Evolutionary conservation across 2,329 filamentous ascomycete species (phyloP).

Genomic region (Cladophialophora immunda): DNA sequence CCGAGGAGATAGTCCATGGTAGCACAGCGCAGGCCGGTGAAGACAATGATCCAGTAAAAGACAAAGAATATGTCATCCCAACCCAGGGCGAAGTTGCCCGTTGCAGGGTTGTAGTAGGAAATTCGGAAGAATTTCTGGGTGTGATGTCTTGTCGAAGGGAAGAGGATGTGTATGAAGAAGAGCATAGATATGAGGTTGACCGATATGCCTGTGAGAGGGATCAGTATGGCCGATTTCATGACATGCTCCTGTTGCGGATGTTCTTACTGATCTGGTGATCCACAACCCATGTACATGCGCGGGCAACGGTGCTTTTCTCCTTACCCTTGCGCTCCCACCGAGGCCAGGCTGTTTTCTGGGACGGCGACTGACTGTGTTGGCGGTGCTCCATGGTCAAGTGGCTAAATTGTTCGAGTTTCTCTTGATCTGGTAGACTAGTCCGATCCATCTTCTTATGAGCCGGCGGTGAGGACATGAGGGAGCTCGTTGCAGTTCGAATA

Average conservation of each 20-base stretch:
- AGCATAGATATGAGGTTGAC: slow-evolving; percentile 86
- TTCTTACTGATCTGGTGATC: slow-evolving; percentile 42
- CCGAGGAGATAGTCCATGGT: slow-evolving; percentile 87
- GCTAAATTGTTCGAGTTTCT: slow-evolving; percentile 31
- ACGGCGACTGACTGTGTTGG: slow-evolving; percentile 38
- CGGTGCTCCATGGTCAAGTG: slow-evolving; percentile 21
- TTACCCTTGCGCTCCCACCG: slow-evolving; percentile 39
- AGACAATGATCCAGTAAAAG: slow-evolving; percentile 78
- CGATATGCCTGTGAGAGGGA: slow-evolving; percentile 70
- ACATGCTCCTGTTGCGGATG: too few relatives aligned
- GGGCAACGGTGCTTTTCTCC: slow-evolving; percentile 40
- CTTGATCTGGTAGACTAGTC: slow-evolving; percentile 27
- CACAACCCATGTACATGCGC: slow-evolving; percentile 41
- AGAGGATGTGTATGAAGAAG: slow-evolving; percentile 80
- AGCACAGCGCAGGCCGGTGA: slow-evolving; percentile 84
- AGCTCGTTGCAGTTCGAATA: slow-evolving; percentile 1
- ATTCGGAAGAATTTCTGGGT: slow-evolving; percentile 90
- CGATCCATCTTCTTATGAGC: slow-evolving; percentile 22
- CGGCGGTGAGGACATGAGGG: neutral
- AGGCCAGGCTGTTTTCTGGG: slow-evolving; percentile 42
- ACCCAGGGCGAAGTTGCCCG: slow-evolving; percentile 77
- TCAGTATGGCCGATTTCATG: neutral
- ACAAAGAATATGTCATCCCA: slow-evolving; percentile 82
- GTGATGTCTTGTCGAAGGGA: slow-evolving; percentile 78
- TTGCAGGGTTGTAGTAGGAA: slow-evolving; percentile 78